Evolutionary conservation across 169 alveolate species (phyloP), one percentile per base, ranked within the genome.

Genomic region (Babesia divergens): DNA sequence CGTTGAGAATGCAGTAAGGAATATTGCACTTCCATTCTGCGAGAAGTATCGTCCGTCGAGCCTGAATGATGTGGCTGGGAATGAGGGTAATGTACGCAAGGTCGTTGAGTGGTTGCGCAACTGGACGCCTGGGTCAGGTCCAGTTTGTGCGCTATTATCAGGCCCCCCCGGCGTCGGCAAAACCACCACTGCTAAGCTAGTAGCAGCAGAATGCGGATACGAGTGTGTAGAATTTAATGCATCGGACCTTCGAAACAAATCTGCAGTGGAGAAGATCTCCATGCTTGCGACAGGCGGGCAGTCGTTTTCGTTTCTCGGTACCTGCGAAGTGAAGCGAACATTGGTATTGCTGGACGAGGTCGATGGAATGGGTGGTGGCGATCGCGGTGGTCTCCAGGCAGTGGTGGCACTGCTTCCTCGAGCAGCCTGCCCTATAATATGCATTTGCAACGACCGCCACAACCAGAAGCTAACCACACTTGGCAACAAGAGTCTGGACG

Each of bases 81-180:
- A 96, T 71, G 83, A 91, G 52, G 89, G 89, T 6, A 89, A 65
- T 44, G 90, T 96, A 2, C 67, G 87, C 38, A 89, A 93, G 71
- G 83, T 97, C 55, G 80, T 86, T 42, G 90, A 90, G 52, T 97
- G 99, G 99, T 84, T 97, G 47, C 84, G 84, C 31, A 94, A 94
- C 65, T 97, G 99, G 99, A 91, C 92, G 38, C 91, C 91, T 46
- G 98, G 69, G 11, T 53, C 56, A 7, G 37, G 31, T 6, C 70
- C 72, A 28, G 82, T 86, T 58, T 98, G 99, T 1, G 97, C 94
- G 6, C 85, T 98, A 55, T 87, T 98, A 28, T 91, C 98, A 22
- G 99, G 99, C 1, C 98, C 99, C 11, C 99, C 99, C 13, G 99
- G 99, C 18, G 94, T 97, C 31, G 99, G 99, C 13, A 97, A 98